These are phyloP conservation scores for Yamadazyma phyllophila DNA, from an alignment of 805 yeast genomes.

Conservation along the genomic window DNA sequence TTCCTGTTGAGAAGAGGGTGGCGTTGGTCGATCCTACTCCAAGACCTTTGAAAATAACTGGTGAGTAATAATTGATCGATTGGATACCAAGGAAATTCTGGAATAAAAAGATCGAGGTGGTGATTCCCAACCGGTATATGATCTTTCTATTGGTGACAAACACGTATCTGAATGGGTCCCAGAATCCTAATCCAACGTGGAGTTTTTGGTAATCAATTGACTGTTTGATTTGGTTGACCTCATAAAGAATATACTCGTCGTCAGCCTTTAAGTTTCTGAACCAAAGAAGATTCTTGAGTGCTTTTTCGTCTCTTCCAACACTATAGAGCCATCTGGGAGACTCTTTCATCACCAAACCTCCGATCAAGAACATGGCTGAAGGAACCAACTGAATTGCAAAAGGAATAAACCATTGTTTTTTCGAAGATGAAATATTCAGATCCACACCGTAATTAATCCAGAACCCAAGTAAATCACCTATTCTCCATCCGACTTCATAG, in stretches of 20 bases:
- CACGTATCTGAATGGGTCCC: conserved; percentile 38
- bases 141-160: conserved; percentile 26
- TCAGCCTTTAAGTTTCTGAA: conserved; percentile 37
- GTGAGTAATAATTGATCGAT: conserved; percentile 53
- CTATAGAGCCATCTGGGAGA: conserved; percentile 45
- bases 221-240: conserved; percentile 26
- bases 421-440: conserved; percentile 24
- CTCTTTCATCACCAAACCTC: conserved; percentile 40
- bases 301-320: conserved; percentile 33
- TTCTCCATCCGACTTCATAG: conserved; percentile 51
- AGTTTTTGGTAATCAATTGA: conserved; percentile 24
- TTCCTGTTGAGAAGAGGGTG: conserved; percentile 49
- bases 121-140: conserved; percentile 32
- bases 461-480: conserved; percentile 48
- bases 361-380: conserved; percentile 38
- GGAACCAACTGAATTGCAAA: conserved; percentile 47
- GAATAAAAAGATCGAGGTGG: conserved; percentile 38
- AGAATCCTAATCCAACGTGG: conserved; percentile 34
- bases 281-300: conserved; percentile 32
- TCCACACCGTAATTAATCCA: conserved; percentile 50
- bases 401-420: conserved; percentile 47
- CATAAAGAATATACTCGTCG: conserved; percentile 42
- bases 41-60: conserved; percentile 46
- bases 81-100: conserved; percentile 49
- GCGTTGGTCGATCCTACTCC: conserved; percentile 48